Evolutionary conservation across 495 filamentous ascomycete genomes (phyloP).

Genomic region (Amorphotheca resinae): DNA sequence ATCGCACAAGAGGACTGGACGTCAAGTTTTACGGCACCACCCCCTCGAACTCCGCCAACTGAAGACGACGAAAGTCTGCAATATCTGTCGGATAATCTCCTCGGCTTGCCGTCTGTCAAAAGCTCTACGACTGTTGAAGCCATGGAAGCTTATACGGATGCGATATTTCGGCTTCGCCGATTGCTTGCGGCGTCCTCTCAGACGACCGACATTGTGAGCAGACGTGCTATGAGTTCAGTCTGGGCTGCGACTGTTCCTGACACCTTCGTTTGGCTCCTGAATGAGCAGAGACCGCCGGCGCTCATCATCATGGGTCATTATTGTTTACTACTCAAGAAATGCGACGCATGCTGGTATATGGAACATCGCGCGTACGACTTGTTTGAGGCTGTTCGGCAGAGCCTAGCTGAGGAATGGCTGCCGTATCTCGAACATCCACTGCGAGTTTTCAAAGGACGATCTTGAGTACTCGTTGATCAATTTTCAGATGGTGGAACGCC

Average conservation of each 20-base stretch:
- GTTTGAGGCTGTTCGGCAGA: conserved; percentile 2
- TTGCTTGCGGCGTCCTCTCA: conserved; percentile 3
- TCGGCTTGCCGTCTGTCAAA: conserved; percentile 1
- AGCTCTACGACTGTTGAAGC: conserved; percentile 4
- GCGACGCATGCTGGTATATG: conserved; percentile 5
- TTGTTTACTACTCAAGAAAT: conserved; percentile 2
- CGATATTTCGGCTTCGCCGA: conserved; percentile 2
- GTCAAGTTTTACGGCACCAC: background rate
- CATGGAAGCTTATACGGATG: conserved; percentile 7
- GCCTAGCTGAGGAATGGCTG: conserved; percentile 2
- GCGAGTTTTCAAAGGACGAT: background rate
- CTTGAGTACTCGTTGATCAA: too few relatives aligned
- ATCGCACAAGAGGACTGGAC: background rate
- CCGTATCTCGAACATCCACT: conserved; percentile 4
- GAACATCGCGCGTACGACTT: conserved; percentile 1
- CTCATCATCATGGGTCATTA: conserved; percentile 8
- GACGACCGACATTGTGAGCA: background rate
- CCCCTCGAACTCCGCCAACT: background rate
- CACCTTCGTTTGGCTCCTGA: conserved; percentile 3
- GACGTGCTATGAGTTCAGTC: background rate
- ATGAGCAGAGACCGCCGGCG: conserved; percentile 5
- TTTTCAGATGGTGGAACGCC: too few relatives aligned
- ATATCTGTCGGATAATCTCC: background rate
- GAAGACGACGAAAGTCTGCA: conserved; percentile 4
- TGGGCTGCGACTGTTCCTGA: conserved; percentile 1